Evolutionary conservation across 305 asterid species (phyloP).

Genomic region (Fraxinus velutina): DNA sequence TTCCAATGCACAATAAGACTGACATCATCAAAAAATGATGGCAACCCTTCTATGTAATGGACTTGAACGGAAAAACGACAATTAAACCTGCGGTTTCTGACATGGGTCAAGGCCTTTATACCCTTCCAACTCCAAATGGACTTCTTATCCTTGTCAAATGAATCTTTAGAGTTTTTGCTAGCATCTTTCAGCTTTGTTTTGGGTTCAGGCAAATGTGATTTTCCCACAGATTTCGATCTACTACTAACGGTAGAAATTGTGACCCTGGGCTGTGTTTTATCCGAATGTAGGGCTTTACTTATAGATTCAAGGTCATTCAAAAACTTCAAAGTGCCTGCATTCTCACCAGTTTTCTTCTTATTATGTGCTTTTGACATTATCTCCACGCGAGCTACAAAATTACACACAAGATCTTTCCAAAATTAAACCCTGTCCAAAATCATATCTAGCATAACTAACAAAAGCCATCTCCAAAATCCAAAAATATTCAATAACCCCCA

Average conservation of each 20-base stretch:
- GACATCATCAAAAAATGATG: conserved; percentile 35
- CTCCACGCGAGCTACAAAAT: conserved; percentile 36
- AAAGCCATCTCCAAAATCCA: neutral
- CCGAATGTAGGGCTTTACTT: conserved; percentile 57
- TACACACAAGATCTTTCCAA: conserved; percentile 24
- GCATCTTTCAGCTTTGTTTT: conserved; percentile 27
- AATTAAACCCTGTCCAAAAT: conserved; percentile 18
- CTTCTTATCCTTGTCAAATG: conserved; percentile 49
- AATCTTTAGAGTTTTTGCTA: conserved; percentile 31
- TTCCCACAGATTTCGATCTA: conserved; percentile 46
- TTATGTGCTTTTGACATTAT: conserved; percentile 64
- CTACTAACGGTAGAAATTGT: conserved; percentile 39
- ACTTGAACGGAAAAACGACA: conserved; percentile 71
- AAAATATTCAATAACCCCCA: neutral
- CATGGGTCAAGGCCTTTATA: conserved; percentile 44
- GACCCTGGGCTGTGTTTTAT: conserved; percentile 38
- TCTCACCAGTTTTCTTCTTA: conserved; percentile 61
- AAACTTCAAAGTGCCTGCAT: conserved; percentile 57
- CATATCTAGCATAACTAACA: neutral
- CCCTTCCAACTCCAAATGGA: conserved; percentile 56
- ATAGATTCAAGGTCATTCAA: conserved; percentile 67
- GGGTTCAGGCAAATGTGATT: conserved; percentile 32
- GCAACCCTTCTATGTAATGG: conserved; percentile 77
- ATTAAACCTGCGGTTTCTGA: conserved; percentile 48
- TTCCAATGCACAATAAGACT: conserved; percentile 55